Evolutionary conservation across 1,284 basidiomycete genomes (phyloP).

Genomic region (Apiotrichum mycotoxinovorans): DNA sequence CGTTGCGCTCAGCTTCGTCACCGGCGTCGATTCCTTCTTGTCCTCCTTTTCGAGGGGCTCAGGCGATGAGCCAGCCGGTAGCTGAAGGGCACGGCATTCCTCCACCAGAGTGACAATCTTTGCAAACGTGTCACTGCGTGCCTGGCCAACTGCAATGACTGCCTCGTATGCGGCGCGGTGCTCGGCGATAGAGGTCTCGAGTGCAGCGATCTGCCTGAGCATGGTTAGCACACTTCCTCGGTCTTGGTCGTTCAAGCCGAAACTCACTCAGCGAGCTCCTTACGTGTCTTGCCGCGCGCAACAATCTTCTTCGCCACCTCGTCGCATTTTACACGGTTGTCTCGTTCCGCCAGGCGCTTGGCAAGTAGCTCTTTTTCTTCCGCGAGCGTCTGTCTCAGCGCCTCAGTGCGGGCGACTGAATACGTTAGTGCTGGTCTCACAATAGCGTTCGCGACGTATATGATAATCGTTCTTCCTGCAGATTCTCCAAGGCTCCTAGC

Average conservation of each 20-base stretch:
- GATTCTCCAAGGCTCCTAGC: too few species aligned
- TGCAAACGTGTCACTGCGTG: conserved; percentile 32
- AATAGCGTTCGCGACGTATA: too few species aligned
- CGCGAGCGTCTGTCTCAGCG: conserved; percentile 24
- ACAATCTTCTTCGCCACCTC: conserved; percentile 36
- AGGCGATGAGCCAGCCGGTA: conserved; percentile 20
- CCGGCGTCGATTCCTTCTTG: not conserved
- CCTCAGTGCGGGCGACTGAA: conserved; percentile 21
- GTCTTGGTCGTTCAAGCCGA: accelerated
- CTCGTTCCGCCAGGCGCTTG: conserved; percentile 27
- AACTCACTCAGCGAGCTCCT: conserved; percentile 43
- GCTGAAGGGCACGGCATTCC: conserved; percentile 33
- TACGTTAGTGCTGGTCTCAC: not conserved
- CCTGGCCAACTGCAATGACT: conserved; percentile 25
- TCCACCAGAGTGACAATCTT: conserved; percentile 34
- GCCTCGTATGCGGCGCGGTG: conserved; percentile 29
- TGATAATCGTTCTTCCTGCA: too few species aligned
- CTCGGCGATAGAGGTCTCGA: conserved; percentile 30
- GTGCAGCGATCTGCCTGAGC: conserved; percentile 31
- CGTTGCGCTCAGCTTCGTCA: conserved; percentile 19
- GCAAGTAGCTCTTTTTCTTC: conserved; percentile 34
- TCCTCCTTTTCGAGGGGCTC: not conserved
- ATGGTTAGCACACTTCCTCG: not conserved
- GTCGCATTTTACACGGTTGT: conserved; percentile 40
- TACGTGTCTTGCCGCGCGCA: conserved; percentile 28